These are phyloP conservation scores for Rhodotorula sp. DNA, from an alignment of 1,284 basidiomycete species.

Conservation along the genomic window DNA sequence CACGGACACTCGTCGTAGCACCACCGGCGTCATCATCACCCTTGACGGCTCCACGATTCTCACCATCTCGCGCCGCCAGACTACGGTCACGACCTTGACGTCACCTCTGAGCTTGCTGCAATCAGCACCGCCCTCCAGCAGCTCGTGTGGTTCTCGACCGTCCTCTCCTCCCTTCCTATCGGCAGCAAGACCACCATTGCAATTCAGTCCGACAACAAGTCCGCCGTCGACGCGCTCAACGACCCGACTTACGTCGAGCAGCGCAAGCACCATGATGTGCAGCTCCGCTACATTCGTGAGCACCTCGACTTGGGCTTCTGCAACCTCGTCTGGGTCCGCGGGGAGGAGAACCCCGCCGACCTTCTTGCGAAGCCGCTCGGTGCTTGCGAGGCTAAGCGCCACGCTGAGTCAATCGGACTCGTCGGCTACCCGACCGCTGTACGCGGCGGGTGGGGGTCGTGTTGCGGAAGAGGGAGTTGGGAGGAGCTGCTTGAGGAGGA, in stretches of 20 bases:
- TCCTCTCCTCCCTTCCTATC: slow-evolving; percentile 1
- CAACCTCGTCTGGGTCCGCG: slow-evolving; percentile 1
- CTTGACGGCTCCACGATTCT: slow-evolving; percentile 16
- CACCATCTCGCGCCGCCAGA: slow-evolving; percentile 18
- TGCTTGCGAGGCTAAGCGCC: not conserved
- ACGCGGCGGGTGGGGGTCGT: not conserved
- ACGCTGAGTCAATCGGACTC: not conserved
- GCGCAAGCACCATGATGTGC: slow-evolving; percentile 11
- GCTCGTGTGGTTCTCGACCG: slow-evolving; percentile 1
- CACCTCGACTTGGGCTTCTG: not conserved
- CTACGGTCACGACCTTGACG: slow-evolving; percentile 15
- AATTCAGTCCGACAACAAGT: slow-evolving; percentile 6
- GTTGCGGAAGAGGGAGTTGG: not conserved
- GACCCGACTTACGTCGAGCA: not conserved
- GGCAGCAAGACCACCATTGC: not conserved
- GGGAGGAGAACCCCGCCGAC: slow-evolving; percentile 14
- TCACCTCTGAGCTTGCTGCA: slow-evolving; percentile 29
- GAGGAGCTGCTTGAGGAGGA: not conserved
- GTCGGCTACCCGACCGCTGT: not conserved
- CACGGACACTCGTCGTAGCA: slow-evolving; percentile 14
- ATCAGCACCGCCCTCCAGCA: slow-evolving; percentile 5
- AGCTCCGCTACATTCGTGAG: slow-evolving; percentile 9
- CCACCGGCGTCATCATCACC: slow-evolving; percentile 20
- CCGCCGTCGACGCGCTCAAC: slow-evolving; percentile 2
- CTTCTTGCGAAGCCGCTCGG: slow-evolving; percentile 10